A percentile compares a stretch with the other conserved stretches of the same genome.
Evolutionary conservation across 805 yeast species (phyloP).

Genomic region (Metschnikowia matae): DNA sequence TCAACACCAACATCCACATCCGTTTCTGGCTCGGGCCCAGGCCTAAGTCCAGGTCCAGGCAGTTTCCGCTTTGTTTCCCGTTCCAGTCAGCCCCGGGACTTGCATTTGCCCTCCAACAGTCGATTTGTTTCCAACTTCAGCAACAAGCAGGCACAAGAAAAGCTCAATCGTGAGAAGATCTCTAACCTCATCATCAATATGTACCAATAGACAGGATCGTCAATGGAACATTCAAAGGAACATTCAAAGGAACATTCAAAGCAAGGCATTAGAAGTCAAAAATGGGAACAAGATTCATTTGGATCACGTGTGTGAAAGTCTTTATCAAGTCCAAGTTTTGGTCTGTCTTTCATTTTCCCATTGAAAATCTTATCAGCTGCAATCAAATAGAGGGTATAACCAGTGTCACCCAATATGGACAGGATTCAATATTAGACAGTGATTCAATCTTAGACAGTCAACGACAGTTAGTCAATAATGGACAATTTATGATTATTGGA

Average conservation of each 20-base stretch:
- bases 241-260: background rate
- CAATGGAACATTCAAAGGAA: background rate
- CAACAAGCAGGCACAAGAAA: conserved; percentile 47
- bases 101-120: conserved; percentile 51
- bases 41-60: background rate
- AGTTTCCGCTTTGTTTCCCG: conserved; percentile 53
- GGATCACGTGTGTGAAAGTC: too few relatives aligned
- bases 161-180: conserved; percentile 52
- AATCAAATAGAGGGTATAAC: too few relatives aligned
- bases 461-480: too few relatives aligned
- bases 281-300: too few relatives aligned
- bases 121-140: conserved; percentile 51
- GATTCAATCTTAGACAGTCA: too few relatives aligned
- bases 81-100: conserved; percentile 45
- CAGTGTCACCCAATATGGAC: too few relatives aligned
- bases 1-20: too few relatives aligned
- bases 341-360: too few relatives aligned
- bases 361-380: too few relatives aligned
- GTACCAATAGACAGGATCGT: conserved; percentile 13
- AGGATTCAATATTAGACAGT: too few relatives aligned
- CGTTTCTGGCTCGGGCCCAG: too few relatives aligned
- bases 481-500: too few relatives aligned
- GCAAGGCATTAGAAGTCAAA: background rate
- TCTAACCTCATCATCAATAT: conserved; percentile 50
- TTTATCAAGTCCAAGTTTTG: background rate